Evolutionary conservation across 345 rosid species (phyloP), one percentile per base, ranked within the genome.

Genomic region (Brassica carinata): DNA sequence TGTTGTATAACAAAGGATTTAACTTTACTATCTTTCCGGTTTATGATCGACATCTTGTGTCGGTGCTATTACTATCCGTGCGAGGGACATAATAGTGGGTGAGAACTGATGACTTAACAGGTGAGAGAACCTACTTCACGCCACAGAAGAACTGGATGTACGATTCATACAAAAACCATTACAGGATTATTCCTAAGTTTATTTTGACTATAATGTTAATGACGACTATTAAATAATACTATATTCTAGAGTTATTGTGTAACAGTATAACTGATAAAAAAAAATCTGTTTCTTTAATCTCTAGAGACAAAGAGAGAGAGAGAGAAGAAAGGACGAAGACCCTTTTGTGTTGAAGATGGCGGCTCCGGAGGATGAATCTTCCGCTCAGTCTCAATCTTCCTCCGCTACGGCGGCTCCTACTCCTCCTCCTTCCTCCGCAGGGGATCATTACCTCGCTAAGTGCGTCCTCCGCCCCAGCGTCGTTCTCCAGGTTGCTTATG

Each of bases 301-400:
- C 26, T 23, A 23, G 26, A 23, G 26, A 23, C 26, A 23, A 23
- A 23, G 26, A 23, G 26, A 23, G 26, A 19, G 23, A 23, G 26
- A 23, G 26, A 23, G 26, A 23, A 23, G 26, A 23, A 23, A 23
- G 26, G 26, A 23, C 26, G 26, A n/a, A n/a, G n/a, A 23, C 26
- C 30, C 13, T 26, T 27, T 19, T 53, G 43, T 57, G 15, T 51
- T 23, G 48, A 33, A 45, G 66, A 92, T 96, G 98, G 99, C 97
- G 77, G 96, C 94, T 71, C 84, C 98, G 29, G 97, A 92, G 90
- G 99, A 96, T 79, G 98, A 92, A 85, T 90, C 92, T 72, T 90
- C 97, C 23, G 85, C 87, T 65, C 92, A 94, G 79, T 83, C 92
- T 69, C 85, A 89, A 81, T 85, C 98, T 9, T 77, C 90, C 1